Evolutionary conservation across 768 basidiomycete species (phyloP).

Genomic region (Hypholoma fasciculare): DNA sequence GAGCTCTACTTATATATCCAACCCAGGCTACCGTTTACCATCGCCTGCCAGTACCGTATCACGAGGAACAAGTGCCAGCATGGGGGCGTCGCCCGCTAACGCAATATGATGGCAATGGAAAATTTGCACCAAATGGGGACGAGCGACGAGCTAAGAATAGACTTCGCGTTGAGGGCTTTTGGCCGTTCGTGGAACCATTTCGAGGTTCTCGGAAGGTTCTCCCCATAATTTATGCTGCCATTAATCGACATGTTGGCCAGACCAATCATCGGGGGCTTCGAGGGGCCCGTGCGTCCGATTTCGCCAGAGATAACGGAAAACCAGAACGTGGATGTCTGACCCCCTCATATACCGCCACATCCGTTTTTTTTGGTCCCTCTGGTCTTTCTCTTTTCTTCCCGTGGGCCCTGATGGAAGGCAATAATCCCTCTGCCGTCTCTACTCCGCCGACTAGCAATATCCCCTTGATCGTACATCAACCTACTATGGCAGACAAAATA

Average conservation of each 20-base stretch:
- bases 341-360: background rate
- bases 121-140: background rate
- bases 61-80: background rate
- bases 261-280: slow-evolving; percentile 13
- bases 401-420: slow-evolving; percentile 22
- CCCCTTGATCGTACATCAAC: slow-evolving; percentile 17
- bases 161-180: slow-evolving; percentile 34
- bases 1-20: too few relatives aligned
- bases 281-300: slow-evolving; percentile 17
- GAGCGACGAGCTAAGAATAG: slow-evolving; percentile 20
- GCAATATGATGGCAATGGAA: background rate
- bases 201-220: slow-evolving; percentile 2
- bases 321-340: background rate
- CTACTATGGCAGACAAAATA: slow-evolving; percentile 12
- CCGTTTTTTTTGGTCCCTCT: background rate
- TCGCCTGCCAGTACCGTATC: background rate
- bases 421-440: slow-evolving; percentile 15
- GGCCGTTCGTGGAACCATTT: slow-evolving; percentile 32
- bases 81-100: background rate
- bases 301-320: slow-evolving; percentile 9
- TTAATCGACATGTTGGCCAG: slow-evolving; percentile 17
- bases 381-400: slow-evolving; percentile 5
- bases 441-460: slow-evolving; percentile 17
- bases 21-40: too few relatives aligned
- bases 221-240: slow-evolving; percentile 15